Evolutionary conservation across 495 filamentous ascomycete genomes (phyloP), one percentile per base, ranked within the genome.

Genomic region (Peziza echinospora): DNA sequence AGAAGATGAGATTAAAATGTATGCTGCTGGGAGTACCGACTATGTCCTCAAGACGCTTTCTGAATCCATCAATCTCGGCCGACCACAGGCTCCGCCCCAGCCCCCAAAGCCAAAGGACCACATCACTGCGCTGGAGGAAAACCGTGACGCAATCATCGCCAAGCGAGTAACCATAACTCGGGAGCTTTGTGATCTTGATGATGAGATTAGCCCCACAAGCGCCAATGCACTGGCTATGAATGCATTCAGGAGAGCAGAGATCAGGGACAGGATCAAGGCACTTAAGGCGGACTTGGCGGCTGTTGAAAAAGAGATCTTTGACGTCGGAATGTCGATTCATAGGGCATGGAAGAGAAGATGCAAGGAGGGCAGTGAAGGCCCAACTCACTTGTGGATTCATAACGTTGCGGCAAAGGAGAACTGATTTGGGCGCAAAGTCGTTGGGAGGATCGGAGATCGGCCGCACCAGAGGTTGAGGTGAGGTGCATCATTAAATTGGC

Each of bases 311-410:
- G 76, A 89, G 62, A 76, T 85, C 56, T 84, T 93, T 57, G 86
- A 93, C 50, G 65, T 87, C 30, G 86, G 86, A 8, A 57, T 96
- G 54, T 82, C 76, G 64, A 60, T 93, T 37, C 75, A 87, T 56
- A 63, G 84, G 43, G 81, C 82, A 5, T 86, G 77, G 64, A 86
- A 82, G 61, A 70, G 79, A 48, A 65, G 71, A 40, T 79, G 85
- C 54, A 69, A 71, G 40, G 70, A 76, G 43, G 71, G 66, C 3
- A 65, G 63, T 13, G 79, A 71, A 47, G 77, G 82, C 50, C 73
- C 75, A 9, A 82, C 75, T 5, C 73, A 73, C 48, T 61, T 94
- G 16, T 96, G 86, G 86, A 76, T 96, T 13, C 30, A 37, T 17
- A 37, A 37, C 30, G 30, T 37, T 3, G 30, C 19, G 0, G 30